Evolutionary conservation across 1,139 yeast genomes (phyloP).

Genomic region (Pichia sp.): DNA sequence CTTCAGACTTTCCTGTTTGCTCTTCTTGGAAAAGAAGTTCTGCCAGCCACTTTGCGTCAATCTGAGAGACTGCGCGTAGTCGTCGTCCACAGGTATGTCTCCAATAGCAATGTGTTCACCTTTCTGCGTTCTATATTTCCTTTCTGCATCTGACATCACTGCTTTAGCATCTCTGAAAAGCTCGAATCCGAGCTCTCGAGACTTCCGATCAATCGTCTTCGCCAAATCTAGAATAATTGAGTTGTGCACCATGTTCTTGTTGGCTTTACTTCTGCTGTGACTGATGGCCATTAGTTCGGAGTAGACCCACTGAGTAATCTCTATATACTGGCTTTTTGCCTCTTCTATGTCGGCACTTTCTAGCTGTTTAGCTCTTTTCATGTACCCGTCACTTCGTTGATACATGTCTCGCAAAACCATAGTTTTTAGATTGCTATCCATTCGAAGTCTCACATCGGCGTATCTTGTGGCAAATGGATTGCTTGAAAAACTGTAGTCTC

Average conservation of each 20-base stretch:
- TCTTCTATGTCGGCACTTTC: slow-evolving; percentile 16
- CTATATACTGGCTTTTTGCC: slow-evolving; percentile 14
- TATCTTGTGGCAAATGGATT: slow-evolving; percentile 29
- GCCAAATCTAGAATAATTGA: slow-evolving; percentile 23
- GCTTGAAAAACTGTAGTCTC: slow-evolving; percentile 15
- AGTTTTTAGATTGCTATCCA: slow-evolving; percentile 18
- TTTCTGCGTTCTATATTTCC: slow-evolving; percentile 4
- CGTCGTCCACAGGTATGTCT: slow-evolving; percentile 9
- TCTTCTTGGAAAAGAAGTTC: background rate
- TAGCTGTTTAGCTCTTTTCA: slow-evolving; percentile 15
- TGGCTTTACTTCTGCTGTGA: slow-evolving; percentile 7
- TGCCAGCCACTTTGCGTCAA: background rate
- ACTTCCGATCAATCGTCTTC: slow-evolving; percentile 18
- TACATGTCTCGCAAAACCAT: slow-evolving; percentile 28
- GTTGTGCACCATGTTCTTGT: background rate
- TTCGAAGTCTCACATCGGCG: slow-evolving; percentile 23
- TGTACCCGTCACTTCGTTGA: slow-evolving; percentile 21
- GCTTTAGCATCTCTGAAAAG: background rate
- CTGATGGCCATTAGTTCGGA: slow-evolving; percentile 22
- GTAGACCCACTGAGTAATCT: slow-evolving; percentile 27
- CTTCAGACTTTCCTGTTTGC: background rate
- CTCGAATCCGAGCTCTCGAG: slow-evolving; percentile 18
- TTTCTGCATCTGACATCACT: background rate
- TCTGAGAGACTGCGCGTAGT: background rate
- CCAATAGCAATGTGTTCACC: slow-evolving; percentile 16